phyloP scores from a whole-genome alignment of 768 basidiomycete genomes.

The Trametes meyenii region DNA sequence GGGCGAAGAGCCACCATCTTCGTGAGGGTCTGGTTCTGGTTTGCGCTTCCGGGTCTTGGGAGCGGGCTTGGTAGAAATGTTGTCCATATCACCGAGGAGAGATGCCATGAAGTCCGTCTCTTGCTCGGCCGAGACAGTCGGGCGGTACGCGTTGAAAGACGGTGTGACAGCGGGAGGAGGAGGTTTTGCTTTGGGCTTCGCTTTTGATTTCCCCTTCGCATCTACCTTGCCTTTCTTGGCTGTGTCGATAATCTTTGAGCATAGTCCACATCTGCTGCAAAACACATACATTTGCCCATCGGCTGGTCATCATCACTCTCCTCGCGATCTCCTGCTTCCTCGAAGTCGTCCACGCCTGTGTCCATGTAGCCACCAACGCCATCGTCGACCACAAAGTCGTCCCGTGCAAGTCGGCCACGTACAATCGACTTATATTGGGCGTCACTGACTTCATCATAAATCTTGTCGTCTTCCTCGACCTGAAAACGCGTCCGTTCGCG shows the following conservation, averaged over 20 bases:
- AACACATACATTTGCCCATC: slow-evolving; percentile 41
- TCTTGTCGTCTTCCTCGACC: slow-evolving; percentile 59
- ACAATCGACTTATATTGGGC: slow-evolving; percentile 90
- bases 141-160: slow-evolving; percentile 80
- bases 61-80: slow-evolving; percentile 42
- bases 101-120: slow-evolving; percentile 90
- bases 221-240: slow-evolving; percentile 48
- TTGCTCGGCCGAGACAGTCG: slow-evolving; percentile 71
- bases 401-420: slow-evolving; percentile 73
- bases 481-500: slow-evolving; percentile 23
- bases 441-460: slow-evolving; percentile 92
- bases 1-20: slow-evolving; percentile 29
- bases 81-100: slow-evolving; percentile 74
- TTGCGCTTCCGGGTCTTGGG: slow-evolving; percentile 67
- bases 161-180: slow-evolving; percentile 55
- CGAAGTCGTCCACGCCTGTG: slow-evolving; percentile 97
- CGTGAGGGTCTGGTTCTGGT: slow-evolving; percentile 46
- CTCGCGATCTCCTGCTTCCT: slow-evolving; percentile 57
- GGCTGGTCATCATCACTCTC: slow-evolving; percentile 54
- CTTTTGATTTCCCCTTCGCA: slow-evolving; percentile 43
- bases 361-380: slow-evolving; percentile 90
- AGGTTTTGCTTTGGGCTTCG: slow-evolving; percentile 45
- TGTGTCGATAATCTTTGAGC: slow-evolving; percentile 31
- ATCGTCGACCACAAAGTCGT: slow-evolving; percentile 97
- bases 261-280: slow-evolving; percentile 6